These are phyloP conservation scores for Tothia fuscella DNA, from an alignment of 2,329 filamentous ascomycete genomes.

Conservation along the genomic window DNA sequence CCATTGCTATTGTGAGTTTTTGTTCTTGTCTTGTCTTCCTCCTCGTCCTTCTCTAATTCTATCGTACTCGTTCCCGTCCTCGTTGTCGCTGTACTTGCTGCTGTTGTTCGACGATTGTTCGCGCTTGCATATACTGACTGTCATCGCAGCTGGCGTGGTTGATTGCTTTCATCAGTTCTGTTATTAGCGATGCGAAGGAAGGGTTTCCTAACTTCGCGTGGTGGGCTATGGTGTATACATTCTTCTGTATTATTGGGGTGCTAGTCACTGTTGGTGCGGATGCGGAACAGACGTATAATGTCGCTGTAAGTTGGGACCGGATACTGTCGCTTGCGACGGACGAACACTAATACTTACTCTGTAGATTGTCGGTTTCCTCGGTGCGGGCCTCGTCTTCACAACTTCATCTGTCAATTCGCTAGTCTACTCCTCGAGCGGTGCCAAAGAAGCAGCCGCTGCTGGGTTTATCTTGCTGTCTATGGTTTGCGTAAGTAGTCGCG, in stretches of 20 bases:
- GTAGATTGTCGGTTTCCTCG: slow-evolving; percentile 74
- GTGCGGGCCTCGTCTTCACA: slow-evolving; percentile 70
- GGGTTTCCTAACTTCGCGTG: slow-evolving; percentile 77
- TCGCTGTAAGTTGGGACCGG: slow-evolving; percentile 51
- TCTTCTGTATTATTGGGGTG: slow-evolving; percentile 71
- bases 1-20: slow-evolving; percentile 70
- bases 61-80: neutral
- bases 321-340: slow-evolving; percentile 14
- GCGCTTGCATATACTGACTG: too few species aligned
- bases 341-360: slow-evolving; percentile 11
- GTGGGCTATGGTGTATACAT: slow-evolving; percentile 81
- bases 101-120: too few species aligned
- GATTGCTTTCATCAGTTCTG: slow-evolving; percentile 77
- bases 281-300: slow-evolving; percentile 75
- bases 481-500: slow-evolving; percentile 57
- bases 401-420: slow-evolving; percentile 78
- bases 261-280: slow-evolving; percentile 76
- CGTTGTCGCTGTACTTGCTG: neutral
- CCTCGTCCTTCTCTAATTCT: slow-evolving; percentile 1
- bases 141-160: slow-evolving; percentile 88
- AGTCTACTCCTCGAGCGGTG: slow-evolving; percentile 61
- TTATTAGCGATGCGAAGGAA: slow-evolving; percentile 52
- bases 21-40: neutral
- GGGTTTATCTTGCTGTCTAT: slow-evolving; percentile 92
- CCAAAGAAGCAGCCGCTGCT: slow-evolving; percentile 76